Conservation (phyloP, 495 filamentous ascomycete species). For the Penicillium egyptiacum region DNA sequence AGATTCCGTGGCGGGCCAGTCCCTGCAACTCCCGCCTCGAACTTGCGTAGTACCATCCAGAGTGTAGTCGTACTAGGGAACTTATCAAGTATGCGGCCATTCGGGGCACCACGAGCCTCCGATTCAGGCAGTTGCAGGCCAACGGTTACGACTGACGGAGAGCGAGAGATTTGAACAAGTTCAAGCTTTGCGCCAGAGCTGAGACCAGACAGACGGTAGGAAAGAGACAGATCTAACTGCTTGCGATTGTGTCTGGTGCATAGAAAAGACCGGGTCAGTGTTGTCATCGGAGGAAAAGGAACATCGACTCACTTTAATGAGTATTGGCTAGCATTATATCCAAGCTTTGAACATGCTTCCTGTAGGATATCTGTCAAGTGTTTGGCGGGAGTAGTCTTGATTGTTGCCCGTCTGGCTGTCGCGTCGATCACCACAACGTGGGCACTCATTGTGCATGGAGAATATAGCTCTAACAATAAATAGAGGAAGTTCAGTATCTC, state of each 20-base stretch:
- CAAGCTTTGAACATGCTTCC: constrained; percentile 82
- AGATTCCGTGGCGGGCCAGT: constrained; percentile 63
- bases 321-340: constrained; percentile 69
- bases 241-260: constrained; percentile 71
- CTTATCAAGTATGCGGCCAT: constrained; percentile 71
- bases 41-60: constrained; percentile 85
- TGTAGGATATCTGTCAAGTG: constrained; percentile 78
- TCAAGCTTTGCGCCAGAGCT: constrained; percentile 86
- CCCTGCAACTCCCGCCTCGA: constrained; percentile 67
- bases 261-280: constrained; percentile 19
- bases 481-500: background rate
- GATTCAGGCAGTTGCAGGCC: constrained; percentile 75
- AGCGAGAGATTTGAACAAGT: constrained; percentile 78
- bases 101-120: constrained; percentile 56
- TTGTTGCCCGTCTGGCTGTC: constrained; percentile 65
- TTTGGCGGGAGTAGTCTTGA: constrained; percentile 80
- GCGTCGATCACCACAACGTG: constrained; percentile 86
- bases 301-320: constrained; percentile 66
- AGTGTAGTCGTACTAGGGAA: constrained; percentile 79
- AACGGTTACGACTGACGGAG: constrained; percentile 78
- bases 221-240: constrained; percentile 76
- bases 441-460: constrained; percentile 63
- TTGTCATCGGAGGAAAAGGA: background rate
- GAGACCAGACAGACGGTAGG: constrained; percentile 84
- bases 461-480: background rate